A percentile compares a stretch with the other conserved stretches of the same genome.
phyloP scores from a whole-genome alignment of 768 basidiomycete genomes.

The Brasilioporus rufonigricans region DNA sequence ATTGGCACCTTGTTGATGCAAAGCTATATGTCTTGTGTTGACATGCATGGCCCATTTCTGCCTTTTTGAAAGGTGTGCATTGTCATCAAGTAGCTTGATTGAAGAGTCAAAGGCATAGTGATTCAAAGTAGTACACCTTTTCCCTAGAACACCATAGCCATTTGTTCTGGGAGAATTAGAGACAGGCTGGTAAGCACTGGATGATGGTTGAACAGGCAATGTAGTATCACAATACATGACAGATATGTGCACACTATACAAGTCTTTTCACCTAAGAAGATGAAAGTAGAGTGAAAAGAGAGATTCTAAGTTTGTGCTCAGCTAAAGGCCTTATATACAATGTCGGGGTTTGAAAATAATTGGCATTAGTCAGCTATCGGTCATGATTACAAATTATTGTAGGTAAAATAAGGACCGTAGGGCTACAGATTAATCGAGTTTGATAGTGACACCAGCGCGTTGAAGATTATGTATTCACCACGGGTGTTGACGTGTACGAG shows the following conservation, averaged over 20 bases:
- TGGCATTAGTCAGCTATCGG: background rate
- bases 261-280: background rate
- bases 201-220: background rate
- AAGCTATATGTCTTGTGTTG: conserved; percentile 19
- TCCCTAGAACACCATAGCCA: conserved; percentile 2
- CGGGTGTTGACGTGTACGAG: background rate
- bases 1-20: background rate
- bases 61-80: background rate
- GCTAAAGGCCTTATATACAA: conserved; percentile 6
- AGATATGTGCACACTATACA: background rate
- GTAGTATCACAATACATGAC: conserved; percentile 6
- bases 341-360: conserved; percentile 18
- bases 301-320: background rate
- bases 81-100: background rate
- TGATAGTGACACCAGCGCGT: background rate
- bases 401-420: background rate
- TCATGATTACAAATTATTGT: background rate
- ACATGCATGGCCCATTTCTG: conserved; percentile 13
- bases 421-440: background rate
- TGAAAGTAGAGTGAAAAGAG: background rate
- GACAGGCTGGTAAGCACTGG: background rate
- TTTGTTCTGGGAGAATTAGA: background rate
- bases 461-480: background rate
- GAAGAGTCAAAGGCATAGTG: background rate
- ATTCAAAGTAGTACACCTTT: background rate